Percentiles rank a stretch among this genome's conserved stretches.
Conservation (phyloP, 2,329 filamentous ascomycete genomes). For the Xylaria sp. region DNA sequence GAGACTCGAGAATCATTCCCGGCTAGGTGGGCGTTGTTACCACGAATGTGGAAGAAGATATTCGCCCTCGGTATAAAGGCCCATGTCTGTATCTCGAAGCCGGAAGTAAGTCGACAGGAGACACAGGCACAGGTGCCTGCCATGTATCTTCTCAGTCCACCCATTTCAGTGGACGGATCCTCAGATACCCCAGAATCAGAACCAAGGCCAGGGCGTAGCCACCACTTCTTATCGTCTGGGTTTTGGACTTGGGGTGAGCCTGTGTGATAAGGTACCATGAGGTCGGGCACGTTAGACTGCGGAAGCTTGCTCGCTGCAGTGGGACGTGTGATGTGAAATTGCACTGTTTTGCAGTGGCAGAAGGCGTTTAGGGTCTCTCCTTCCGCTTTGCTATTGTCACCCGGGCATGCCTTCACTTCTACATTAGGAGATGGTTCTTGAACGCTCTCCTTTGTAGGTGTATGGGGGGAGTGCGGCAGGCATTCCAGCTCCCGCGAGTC, state of each 20-base stretch:
- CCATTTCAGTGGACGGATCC: slow-evolving; percentile 50
- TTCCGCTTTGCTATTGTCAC: slow-evolving; percentile 17
- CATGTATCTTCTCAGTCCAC: slow-evolving; percentile 56
- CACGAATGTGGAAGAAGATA: slow-evolving; percentile 58
- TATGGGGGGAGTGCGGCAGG: background rate
- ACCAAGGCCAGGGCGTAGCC: slow-evolving; percentile 56
- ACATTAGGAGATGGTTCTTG: background rate
- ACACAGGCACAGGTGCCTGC: slow-evolving; percentile 71
- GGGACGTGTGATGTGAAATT: slow-evolving; percentile 68
- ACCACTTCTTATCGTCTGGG: slow-evolving; percentile 66
- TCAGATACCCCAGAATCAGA: slow-evolving; percentile 27
- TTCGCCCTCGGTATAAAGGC: slow-evolving; percentile 71
- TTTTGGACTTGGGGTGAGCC: slow-evolving; percentile 54
- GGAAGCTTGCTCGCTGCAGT: slow-evolving; percentile 57
- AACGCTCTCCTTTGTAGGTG: background rate
- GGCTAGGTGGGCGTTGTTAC: slow-evolving; percentile 42
- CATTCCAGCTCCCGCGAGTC: slow-evolving; percentile 11
- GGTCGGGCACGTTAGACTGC: slow-evolving; percentile 63
- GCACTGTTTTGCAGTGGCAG: slow-evolving; percentile 67
- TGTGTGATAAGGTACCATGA: slow-evolving; percentile 61
- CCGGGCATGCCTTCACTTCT: slow-evolving; percentile 10
- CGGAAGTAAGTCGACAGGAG: slow-evolving; percentile 69
- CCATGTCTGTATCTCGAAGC: slow-evolving; percentile 74
- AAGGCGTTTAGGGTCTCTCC: slow-evolving; percentile 54
- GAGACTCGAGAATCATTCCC: background rate